Percentiles rank a stretch among this genome's conserved stretches.
These are phyloP conservation scores for Trametes pubescens DNA, from an alignment of 1,284 basidiomycete species.

Conservation along the genomic window DNA sequence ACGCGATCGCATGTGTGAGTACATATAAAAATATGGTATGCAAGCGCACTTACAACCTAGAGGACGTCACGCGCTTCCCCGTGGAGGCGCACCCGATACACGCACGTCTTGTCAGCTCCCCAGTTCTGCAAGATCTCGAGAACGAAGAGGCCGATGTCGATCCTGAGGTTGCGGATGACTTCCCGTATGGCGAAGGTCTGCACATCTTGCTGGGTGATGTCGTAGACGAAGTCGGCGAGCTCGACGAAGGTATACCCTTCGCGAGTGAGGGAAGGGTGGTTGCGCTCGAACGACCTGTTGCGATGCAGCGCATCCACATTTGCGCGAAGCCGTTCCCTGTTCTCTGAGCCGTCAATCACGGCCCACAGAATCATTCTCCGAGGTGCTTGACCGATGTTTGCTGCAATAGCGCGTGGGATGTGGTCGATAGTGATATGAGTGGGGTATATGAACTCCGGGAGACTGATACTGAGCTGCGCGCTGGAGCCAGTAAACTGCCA, in stretches of 20 bases:
- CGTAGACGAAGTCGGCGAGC: conserved; percentile 9
- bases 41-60: too few species aligned
- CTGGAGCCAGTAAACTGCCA: neutral
- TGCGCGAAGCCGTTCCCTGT: neutral
- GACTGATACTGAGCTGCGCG: conserved; percentile 7
- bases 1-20: too few species aligned
- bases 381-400: conserved; percentile 14
- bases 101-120: conserved; percentile 1
- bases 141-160: conserved; percentile 9
- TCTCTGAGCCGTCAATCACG: conserved; percentile 14
- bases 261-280: neutral
- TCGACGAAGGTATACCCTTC: conserved; percentile 8
- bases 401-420: conserved; percentile 6
- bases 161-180: neutral
- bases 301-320: too few species aligned
- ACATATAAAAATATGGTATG: too few species aligned
- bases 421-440: conserved; percentile 20
- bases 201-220: neutral
- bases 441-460: conserved; percentile 7
- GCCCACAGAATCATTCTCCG: conserved; percentile 19
- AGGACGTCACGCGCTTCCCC: too few species aligned
- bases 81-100: conserved; percentile 11
- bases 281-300: neutral
- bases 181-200: conserved; percentile 5
- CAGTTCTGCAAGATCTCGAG: conserved; percentile 11